Evolutionary conservation across 495 filamentous ascomycete genomes (phyloP).

Genomic region (Tuber aestivum): DNA sequence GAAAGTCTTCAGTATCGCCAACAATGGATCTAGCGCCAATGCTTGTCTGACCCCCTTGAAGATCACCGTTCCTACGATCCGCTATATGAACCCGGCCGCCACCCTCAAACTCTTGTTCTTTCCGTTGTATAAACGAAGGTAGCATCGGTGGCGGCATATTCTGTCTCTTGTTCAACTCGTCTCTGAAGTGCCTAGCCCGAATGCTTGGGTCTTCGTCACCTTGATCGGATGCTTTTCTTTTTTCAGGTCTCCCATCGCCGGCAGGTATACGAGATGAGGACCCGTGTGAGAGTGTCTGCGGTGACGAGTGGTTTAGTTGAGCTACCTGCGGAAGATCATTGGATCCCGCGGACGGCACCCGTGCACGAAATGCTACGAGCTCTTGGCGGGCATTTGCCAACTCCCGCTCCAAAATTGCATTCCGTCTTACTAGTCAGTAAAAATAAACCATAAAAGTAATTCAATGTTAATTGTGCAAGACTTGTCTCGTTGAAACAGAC

Average conservation of each 20-base stretch:
- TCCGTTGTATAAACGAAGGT: constrained; percentile 11
- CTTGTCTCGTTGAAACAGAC: constrained; percentile 11
- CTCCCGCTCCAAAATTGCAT: constrained; percentile 28
- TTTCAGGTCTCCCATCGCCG: constrained; percentile 15
- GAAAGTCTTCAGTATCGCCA: not conserved
- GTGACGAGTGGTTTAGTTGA: constrained; percentile 8
- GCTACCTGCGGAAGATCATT: constrained; percentile 11
- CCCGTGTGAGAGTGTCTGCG: constrained; percentile 12
- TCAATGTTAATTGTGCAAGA: not conserved
- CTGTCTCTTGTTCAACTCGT: constrained; percentile 37
- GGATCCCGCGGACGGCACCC: constrained; percentile 21
- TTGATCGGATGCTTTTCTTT: constrained; percentile 30
- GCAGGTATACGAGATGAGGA: constrained; percentile 11
- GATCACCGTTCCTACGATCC: not conserved
- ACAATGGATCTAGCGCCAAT: not conserved
- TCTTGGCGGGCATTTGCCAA: constrained; percentile 28
- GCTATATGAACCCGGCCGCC: not conserved
- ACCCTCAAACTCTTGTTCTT: constrained; percentile 10
- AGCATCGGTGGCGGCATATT: constrained; percentile 32
- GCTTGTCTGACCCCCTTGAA: not conserved
- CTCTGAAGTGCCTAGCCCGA: constrained; percentile 33
- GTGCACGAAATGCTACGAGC: constrained; percentile 25
- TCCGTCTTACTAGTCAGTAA: constrained; percentile 24
- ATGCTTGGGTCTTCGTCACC: constrained; percentile 22
- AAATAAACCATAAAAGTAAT: constrained; percentile 9